phyloP scores from a whole-genome alignment of 2,329 filamentous ascomycete species.

The Phialemoniopsis sp. region DNA sequence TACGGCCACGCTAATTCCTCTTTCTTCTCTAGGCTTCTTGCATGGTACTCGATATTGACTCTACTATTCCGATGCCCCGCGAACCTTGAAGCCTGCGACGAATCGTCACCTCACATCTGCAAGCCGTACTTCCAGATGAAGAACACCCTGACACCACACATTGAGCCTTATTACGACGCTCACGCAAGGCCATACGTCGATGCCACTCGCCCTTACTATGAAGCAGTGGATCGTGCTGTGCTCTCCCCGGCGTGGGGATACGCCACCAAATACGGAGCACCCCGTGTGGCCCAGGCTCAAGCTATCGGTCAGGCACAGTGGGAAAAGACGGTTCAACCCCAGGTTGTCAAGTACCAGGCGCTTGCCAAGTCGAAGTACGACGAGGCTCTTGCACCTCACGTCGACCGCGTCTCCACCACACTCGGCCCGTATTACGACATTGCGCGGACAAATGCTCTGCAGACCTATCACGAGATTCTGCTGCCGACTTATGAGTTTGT shows the following conservation, averaged over 20 bases:
- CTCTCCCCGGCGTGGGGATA: slow-evolving; percentile 66
- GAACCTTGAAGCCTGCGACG: slow-evolving; percentile 61
- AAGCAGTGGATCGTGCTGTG: slow-evolving; percentile 55
- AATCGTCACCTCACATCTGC: slow-evolving; percentile 73
- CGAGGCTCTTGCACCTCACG: slow-evolving; percentile 66
- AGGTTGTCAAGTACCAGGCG: slow-evolving; percentile 60
- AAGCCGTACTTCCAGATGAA: slow-evolving; percentile 72
- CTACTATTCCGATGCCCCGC: slow-evolving; percentile 79
- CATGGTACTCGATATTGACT: slow-evolving; percentile 84
- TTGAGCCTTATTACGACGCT: slow-evolving; percentile 79
- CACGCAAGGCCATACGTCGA: slow-evolving; percentile 84
- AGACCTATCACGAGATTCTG: slow-evolving; percentile 68
- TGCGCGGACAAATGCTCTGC: slow-evolving; percentile 56
- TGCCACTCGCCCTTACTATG: slow-evolving; percentile 70
- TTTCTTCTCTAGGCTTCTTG: slow-evolving; percentile 54
- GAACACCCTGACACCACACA: slow-evolving; percentile 63
- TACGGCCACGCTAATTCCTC: slow-evolving; percentile 9
- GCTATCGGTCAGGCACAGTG: slow-evolving; percentile 69
- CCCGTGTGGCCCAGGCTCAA: slow-evolving; percentile 64
- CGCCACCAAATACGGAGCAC: slow-evolving; percentile 70
- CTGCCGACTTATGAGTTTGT: slow-evolving; percentile 72
- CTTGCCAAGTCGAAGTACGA: slow-evolving; percentile 65
- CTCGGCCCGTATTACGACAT: slow-evolving; percentile 69
- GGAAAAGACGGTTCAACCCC: slow-evolving; percentile 73
- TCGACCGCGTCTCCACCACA: slow-evolving; percentile 54